Base-by-base conservation (phyloP, 2,329 filamentous ascomycete species). In the Trichoderma atroviride region DNA sequence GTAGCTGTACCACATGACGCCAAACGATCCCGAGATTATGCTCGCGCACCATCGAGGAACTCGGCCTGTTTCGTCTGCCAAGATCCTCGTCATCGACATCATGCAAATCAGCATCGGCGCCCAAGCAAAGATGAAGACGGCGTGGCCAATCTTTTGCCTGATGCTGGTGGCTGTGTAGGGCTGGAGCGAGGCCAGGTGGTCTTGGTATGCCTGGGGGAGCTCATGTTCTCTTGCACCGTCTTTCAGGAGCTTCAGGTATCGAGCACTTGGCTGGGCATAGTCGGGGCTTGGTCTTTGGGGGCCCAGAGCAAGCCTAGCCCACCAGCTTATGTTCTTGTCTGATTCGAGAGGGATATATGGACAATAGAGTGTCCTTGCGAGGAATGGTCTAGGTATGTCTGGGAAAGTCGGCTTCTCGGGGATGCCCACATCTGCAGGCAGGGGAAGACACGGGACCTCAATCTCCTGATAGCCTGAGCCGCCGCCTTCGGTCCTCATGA, bases 401-500 rank as follows among this genome's bases (percentile, higher is more conserved):
- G 84, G 83, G 27, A 82, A 85, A 0, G 82, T 79, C 1, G 92
- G 92, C 60, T 84, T 82, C 67, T 89, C 84, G 0, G 93, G 91
- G 0, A 96, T 87, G 0, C 85, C 82, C 13, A 86, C 77, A 4
- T 84, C 81, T 14, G 85, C 81, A 0, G 88, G 84, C 10, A 97
- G 86, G 0, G 89, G 84, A 72, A 93, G 84, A 79, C 95, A 97
- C 33, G 91, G 88, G 14, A 97, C 89, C 0, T 93, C 77, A 13
- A 97, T 88, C 77, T 98, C 94, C 69, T 90, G 84, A 82, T 99
- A 99, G n/a, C 90, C 87, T 2, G 89, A 82, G 22, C 94, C 94
- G 37, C 92, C 94, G 63, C 95, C 95, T 79, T 99, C 96, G 5
- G 94, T 97, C 5, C 90, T 90, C 71, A 98, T 91, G 74, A 99